phyloP scores from a whole-genome alignment of 2,329 filamentous ascomycete species.

The Talaromyces amestolkiae region DNA sequence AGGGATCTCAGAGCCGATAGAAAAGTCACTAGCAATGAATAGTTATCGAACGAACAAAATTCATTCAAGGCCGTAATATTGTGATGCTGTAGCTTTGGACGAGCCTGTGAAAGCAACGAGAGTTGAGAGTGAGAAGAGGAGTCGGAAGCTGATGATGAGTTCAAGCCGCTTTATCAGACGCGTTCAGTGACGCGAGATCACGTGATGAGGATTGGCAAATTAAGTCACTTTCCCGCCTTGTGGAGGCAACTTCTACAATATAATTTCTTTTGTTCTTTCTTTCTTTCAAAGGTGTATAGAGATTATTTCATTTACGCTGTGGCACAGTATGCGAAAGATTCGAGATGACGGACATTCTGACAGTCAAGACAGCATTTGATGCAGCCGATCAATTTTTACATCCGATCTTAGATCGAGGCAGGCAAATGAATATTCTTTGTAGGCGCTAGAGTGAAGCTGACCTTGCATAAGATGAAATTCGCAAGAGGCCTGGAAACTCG shows the following conservation, averaged over 20 bases:
- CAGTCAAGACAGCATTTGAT: slow-evolving; percentile 33
- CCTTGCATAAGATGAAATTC: slow-evolving; percentile 37
- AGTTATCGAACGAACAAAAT: neutral
- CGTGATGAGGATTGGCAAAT: slow-evolving; percentile 6
- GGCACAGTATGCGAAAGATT: slow-evolving; percentile 4
- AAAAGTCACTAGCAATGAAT: slow-evolving; percentile 8
- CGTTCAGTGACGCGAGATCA: slow-evolving; percentile 7
- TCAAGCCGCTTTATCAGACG: neutral
- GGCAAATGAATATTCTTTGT: slow-evolving; percentile 25
- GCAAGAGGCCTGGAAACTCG: slow-evolving; percentile 35
- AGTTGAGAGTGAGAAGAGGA: slow-evolving; percentile 12
- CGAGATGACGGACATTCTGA: slow-evolving; percentile 31
- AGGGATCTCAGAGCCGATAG: slow-evolving; percentile 18
- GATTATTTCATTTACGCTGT: neutral
- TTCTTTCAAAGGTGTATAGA: neutral
- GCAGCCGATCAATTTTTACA: slow-evolving; percentile 36
- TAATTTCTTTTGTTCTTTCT: neutral
- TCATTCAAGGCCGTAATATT: neutral
- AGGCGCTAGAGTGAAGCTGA: slow-evolving; percentile 29
- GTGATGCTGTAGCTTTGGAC: slow-evolving; percentile 1
- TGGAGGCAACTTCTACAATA: neutral
- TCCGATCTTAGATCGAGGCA: slow-evolving; percentile 44
- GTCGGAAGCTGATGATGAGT: neutral
- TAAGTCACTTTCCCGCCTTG: slow-evolving; percentile 4
- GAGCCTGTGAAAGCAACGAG: slow-evolving; percentile 9